Base-by-base conservation (phyloP, 2,329 filamentous ascomycete genomes). In the Neofusicoccum cordaticola region DNA sequence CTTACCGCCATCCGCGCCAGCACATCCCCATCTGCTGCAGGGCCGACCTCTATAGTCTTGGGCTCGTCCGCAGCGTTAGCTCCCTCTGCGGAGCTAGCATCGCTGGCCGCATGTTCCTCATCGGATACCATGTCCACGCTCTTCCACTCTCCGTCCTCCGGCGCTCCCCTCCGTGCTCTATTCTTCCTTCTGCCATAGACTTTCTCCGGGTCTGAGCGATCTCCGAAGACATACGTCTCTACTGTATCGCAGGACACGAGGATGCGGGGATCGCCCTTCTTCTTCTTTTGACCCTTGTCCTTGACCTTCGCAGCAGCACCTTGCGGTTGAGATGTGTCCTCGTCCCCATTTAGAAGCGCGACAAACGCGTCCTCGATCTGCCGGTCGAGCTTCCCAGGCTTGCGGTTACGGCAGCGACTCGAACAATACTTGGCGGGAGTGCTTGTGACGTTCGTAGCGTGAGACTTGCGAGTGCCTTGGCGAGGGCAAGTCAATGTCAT, bases 361-460 rank as follows among this genome's bases (percentile, higher is more conserved):
- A 81, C 77, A 62, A 87, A 85, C 0, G 78, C 77, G 7, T 71
- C 73, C 71, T 87, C 85, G 48, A 88, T 85, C 64, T 81, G 80
- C 2, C 79, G 77, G 68, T 87, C 85, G 13, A 81, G 66, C 7
- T 76, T 76, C 0, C 80, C 78, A 0, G 82, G 83, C 69, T 86
- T 87, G 42, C 79, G 78, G 39, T 77, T 78, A 19, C 84, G 78
- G 68, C 85, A 88, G 42, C 82, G 76, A 51, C 81, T 76, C 0
- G 85, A 88, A 74, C 86, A 88, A 75, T 86, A 88, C 67, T 85
- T 86, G 37, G 80, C 72, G 45, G 68, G 69, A 4, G 70, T 69
- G 3, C 69, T 68, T 47, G 74, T 69, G 31, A 73, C 69, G n/a
- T 73, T 70, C 5, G 73, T 67, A 17, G 67, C 69, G 39, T 73